Percentiles rank a stretch among this genome's conserved stretches.
Evolutionary conservation across 164 flowering plant genomes (phyloP).

Genomic region (Liriodendron chinense): DNA sequence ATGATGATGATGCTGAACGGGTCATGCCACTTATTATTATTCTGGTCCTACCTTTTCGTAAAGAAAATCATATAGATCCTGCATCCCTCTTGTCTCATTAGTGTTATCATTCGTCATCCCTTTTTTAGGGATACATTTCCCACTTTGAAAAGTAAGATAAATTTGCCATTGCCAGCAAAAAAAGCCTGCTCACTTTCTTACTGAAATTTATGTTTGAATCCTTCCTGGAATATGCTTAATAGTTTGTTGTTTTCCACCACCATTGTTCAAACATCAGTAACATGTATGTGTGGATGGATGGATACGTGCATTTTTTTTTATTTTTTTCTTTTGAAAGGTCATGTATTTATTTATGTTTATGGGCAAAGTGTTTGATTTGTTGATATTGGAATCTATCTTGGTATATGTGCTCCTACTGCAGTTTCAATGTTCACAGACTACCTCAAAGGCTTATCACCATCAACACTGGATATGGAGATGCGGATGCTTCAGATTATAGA

Average conservation of each 20-base stretch:
- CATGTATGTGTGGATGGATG: too few relatives aligned
- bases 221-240: neutral
- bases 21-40: neutral
- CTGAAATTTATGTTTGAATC: neutral
- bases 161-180: neutral
- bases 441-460: slow-evolving; percentile 78
- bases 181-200: neutral
- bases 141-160: neutral
- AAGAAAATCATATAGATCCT: neutral
- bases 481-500: slow-evolving; percentile 92
- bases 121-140: neutral
- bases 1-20: neutral
- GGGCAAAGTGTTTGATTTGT: neutral
- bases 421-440: slow-evolving; percentile 78
- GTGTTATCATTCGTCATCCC: neutral
- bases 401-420: slow-evolving; percentile 30
- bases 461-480: slow-evolving; percentile 88
- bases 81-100: neutral
- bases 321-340: neutral
- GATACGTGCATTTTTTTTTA: too few relatives aligned
- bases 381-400: neutral
- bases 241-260: neutral
- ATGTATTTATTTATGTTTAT: neutral
- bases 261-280: neutral
- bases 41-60: too few relatives aligned